Conservation (phyloP, 208 protist genomes). For the Acanthamoeba triangularis region DNA sequence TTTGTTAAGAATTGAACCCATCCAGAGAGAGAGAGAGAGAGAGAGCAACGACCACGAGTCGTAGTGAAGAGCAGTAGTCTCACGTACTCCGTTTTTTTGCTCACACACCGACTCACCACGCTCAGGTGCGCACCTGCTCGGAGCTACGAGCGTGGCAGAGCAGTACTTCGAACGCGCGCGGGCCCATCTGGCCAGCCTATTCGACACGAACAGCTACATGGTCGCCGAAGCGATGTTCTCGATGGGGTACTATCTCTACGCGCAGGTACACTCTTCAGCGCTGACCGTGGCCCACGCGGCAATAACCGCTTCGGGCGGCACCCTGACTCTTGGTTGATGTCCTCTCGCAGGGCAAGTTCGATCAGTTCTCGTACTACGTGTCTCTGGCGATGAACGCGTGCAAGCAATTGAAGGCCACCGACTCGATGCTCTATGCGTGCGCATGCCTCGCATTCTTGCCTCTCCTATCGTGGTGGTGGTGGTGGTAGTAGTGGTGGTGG, state of each 20-base stretch:
- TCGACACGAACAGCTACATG: background rate
- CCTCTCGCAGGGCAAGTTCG: constrained; percentile 39
- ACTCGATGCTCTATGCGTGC: constrained; percentile 15
- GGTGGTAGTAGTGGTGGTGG: too few relatives aligned
- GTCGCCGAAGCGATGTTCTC: constrained; percentile 1
- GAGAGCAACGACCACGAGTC: too few relatives aligned
- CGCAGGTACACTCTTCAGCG: too few relatives aligned
- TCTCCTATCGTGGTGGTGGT: too few relatives aligned
- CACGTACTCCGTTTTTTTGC: too few relatives aligned
- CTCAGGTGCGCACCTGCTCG: background rate
- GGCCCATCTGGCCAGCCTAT: background rate
- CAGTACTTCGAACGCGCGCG: background rate
- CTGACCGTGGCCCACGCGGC: too few relatives aligned
- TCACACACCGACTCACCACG: too few relatives aligned
- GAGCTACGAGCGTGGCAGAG: background rate
- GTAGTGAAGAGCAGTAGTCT: too few relatives aligned
- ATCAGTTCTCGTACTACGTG: constrained; percentile 23
- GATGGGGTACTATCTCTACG: background rate
- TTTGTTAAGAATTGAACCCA: too few relatives aligned
- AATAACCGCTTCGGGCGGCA: too few relatives aligned
- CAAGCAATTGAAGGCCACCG: background rate
- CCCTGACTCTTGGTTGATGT: too few relatives aligned
- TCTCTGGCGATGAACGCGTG: constrained; percentile 5
- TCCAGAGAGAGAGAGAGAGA: background rate
- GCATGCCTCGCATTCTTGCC: too few relatives aligned